Evolutionary conservation across 805 yeast genomes (phyloP).

Genomic region (Maudiozyma barnettii): DNA sequence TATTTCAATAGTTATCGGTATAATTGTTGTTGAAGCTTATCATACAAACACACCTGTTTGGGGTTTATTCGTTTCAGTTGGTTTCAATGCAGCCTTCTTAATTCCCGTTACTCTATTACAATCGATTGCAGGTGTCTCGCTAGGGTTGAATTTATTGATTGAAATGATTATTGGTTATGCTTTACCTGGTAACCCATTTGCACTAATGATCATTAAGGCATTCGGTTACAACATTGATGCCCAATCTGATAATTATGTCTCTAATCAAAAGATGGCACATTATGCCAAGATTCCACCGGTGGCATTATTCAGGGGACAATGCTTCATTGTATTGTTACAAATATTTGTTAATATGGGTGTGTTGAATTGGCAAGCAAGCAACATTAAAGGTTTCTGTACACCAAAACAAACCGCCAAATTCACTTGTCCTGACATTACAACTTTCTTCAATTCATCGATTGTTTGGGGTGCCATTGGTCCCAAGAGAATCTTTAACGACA

Average conservation of each 20-base stretch:
- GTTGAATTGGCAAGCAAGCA: conserved; percentile 29
- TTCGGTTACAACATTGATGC: conserved; percentile 51
- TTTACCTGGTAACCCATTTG: conserved; percentile 45
- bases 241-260: conserved; percentile 53
- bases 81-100: conserved; percentile 40
- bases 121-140: conserved; percentile 39
- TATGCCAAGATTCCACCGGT: conserved; percentile 51
- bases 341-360: conserved; percentile 27
- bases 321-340: conserved; percentile 28
- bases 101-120: conserved; percentile 42
- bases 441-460: conserved; percentile 44
- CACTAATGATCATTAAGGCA: conserved; percentile 43
- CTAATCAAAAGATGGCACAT: conserved; percentile 48
- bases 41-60: conserved; percentile 48
- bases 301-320: conserved; percentile 43
- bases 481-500: conserved; percentile 42
- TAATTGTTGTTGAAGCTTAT: conserved; percentile 32
- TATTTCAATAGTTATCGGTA: conserved; percentile 33
- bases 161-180: conserved; percentile 51
- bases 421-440: conserved; percentile 31
- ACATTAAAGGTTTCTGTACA: conserved; percentile 30
- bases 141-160: conserved; percentile 44
- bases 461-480: conserved; percentile 52
- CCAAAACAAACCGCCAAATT: conserved; percentile 32
- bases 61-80: conserved; percentile 47